Evolutionary conservation across 2,329 filamentous ascomycete genomes (phyloP), one percentile per base, ranked within the genome.

Genomic region (Colletotrichum sp.): DNA sequence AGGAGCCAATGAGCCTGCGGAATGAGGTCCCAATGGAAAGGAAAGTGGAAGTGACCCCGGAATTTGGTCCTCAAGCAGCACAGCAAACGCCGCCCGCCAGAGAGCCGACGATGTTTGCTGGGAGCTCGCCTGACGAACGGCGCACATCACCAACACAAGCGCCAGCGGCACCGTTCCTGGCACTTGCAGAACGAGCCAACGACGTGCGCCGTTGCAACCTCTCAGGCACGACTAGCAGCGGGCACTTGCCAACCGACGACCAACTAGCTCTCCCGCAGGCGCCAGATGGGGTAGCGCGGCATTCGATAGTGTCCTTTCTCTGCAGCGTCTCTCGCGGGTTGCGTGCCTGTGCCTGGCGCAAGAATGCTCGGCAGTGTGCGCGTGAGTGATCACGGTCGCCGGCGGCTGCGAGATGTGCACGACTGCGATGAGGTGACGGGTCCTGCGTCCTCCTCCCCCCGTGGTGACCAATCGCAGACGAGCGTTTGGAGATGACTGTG

Each of bases 21-120:
- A 9, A 24, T n/a, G 0, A 32, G 0, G 16, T 32, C 9, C 58
- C 58, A 69, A 7, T 8, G 32, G 60, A 5, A 9, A 15, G 43
- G 24, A 15, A 9, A 64, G 18, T 24, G 32, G 15, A 8, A 28
- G 12, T 18, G 55, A 61, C 18, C 58, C 58, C 32, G 58, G 30
- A 61, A 7, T 30, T 15, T 0, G 15, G 58, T 61, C 58, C 58
- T 0, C 28, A 32, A 61, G 30, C 10, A 21, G 48, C 36, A 38
- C 34, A 66, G 48, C 60, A 75, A 55, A 65, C 61, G 74, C 66
- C 70, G 65, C 64, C 61, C n/a, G 12, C 48, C 70, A n/a, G 70
- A 28, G 48, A 30, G 43, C 43, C 12, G 24, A 18, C 15, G 60
- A 26, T 43, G 38, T 52, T 58, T 52, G n/a, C 32, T 24, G 32